phyloP scores from a whole-genome alignment of 331 rosid genomes.

The Cydonia oblonga region DNA sequence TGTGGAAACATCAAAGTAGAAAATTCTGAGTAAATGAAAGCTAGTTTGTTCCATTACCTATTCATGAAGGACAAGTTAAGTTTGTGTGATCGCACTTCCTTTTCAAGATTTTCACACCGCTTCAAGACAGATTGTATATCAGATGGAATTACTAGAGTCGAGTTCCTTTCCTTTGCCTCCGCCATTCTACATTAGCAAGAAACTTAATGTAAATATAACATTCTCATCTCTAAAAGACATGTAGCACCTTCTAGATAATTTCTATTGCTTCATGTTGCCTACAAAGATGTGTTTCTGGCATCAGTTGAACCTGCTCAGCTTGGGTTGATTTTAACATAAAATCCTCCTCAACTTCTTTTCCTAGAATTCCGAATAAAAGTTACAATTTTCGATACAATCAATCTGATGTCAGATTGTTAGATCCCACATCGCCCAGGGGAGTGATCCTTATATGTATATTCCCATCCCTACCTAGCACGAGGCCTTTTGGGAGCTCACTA shows the following conservation, averaged over 20 bases:
- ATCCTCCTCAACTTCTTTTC: neutral
- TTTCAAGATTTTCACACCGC: slow-evolving; percentile 86
- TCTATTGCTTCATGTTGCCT: neutral
- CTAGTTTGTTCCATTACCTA: slow-evolving; percentile 37
- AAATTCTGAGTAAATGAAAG: neutral
- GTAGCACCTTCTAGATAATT: neutral
- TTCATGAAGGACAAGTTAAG: slow-evolving; percentile 96
- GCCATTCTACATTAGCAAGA: slow-evolving; percentile 64
- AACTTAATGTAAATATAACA: slow-evolving; percentile 1
- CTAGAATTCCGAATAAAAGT: neutral
- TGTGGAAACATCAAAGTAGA: neutral
- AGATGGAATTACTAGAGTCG: slow-evolving; percentile 66
- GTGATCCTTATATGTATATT: no score
- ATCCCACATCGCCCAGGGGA: no score
- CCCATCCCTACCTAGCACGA: no score
- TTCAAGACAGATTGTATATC: slow-evolving; percentile 78
- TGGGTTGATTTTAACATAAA: neutral
- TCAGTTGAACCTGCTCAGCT: neutral
- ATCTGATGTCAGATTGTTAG: neutral
- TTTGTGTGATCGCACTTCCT: slow-evolving; percentile 90
- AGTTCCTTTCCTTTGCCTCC: slow-evolving; percentile 88
- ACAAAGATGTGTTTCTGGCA: neutral
- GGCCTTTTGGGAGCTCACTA: no score
- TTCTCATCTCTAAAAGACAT: neutral
- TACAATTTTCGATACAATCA: neutral